These are phyloP conservation scores for Tetracladium maxilliforme DNA, from an alignment of 2,329 filamentous ascomycete genomes.

Conservation along the genomic window DNA sequence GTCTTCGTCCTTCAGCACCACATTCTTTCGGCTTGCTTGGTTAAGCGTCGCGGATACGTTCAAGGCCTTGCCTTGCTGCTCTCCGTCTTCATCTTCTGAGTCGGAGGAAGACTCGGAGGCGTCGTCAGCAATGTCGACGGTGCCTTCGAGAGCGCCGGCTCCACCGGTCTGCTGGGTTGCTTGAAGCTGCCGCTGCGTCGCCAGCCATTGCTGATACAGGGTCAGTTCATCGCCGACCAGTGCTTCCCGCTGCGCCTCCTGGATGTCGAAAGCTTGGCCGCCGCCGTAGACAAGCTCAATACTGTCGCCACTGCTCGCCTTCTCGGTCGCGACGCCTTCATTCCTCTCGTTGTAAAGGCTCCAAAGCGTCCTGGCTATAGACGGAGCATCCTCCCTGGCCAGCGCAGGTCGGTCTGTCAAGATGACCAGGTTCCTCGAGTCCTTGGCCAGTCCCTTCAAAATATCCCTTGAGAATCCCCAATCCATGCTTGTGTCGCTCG, in stretches of 20 bases:
- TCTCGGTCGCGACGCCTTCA: conserved; percentile 46
- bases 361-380: conserved; percentile 63
- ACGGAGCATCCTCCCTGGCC: conserved; percentile 12
- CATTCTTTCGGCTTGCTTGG: conserved; percentile 72
- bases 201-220: conserved; percentile 84
- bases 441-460: conserved; percentile 57
- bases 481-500: conserved; percentile 78
- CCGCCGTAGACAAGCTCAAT: conserved; percentile 53
- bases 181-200: conserved; percentile 75
- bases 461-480: conserved; percentile 90
- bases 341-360: conserved; percentile 59
- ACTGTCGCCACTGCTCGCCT: conserved; percentile 32
- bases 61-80: conserved; percentile 81
- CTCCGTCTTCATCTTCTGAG: conserved; percentile 77
- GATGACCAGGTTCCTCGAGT: conserved; percentile 71
- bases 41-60: conserved; percentile 78
- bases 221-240: conserved; percentile 63
- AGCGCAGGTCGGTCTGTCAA: conserved; percentile 59
- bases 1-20: conserved; percentile 77
- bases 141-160: conserved; percentile 50
- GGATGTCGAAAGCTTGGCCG: conserved; percentile 45
- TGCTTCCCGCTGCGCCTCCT: conserved; percentile 44
- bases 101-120: conserved; percentile 74
- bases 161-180: conserved; percentile 62
- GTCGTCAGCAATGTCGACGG: conserved; percentile 66